Evolutionary conservation across 1,284 basidiomycete genomes (phyloP).

Genomic region (Porodaedalea pini): DNA sequence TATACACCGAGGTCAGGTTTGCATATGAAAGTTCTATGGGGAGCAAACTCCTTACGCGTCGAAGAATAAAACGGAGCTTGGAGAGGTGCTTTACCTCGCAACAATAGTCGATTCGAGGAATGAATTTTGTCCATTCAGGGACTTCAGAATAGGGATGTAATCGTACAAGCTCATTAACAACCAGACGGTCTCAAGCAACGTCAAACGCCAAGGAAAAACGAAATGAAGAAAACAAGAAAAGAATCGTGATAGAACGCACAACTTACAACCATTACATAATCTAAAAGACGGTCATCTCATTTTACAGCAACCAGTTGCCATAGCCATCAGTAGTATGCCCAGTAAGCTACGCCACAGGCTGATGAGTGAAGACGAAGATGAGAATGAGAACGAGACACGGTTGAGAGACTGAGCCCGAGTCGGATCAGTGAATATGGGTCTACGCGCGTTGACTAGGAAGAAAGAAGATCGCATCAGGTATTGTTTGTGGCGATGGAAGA

Average conservation of each 20-base stretch:
- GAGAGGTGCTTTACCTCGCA: too few species aligned
- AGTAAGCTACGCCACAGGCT: neutral
- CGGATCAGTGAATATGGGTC: conserved; percentile 4
- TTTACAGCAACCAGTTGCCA: conserved; percentile 22
- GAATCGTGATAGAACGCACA: neutral
- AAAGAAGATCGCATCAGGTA: neutral
- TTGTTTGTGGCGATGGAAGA: conserved; percentile 1
- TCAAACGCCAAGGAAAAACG: neutral
- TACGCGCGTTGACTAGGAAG: conserved; percentile 18
- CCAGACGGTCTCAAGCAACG: neutral
- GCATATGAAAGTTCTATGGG: too few species aligned
- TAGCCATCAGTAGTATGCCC: conserved; percentile 8
- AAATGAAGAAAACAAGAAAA: neutral
- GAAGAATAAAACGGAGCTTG: too few species aligned
- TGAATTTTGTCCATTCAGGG: too few species aligned
- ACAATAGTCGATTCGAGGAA: too few species aligned
- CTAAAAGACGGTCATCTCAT: conserved; percentile 1
- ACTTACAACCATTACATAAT: conserved; percentile 10
- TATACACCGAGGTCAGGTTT: too few species aligned
- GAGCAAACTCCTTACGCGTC: too few species aligned
- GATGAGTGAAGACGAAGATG: neutral
- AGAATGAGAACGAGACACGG: neutral
- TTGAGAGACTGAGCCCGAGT: neutral
- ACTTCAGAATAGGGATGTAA: too few species aligned
- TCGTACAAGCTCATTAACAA: neutral